A percentile compares a stretch with the other conserved stretches of the same genome.
These are phyloP conservation scores for Moniliella sp. DNA, from an alignment of 1,284 basidiomycete species.

Conservation along the genomic window DNA sequence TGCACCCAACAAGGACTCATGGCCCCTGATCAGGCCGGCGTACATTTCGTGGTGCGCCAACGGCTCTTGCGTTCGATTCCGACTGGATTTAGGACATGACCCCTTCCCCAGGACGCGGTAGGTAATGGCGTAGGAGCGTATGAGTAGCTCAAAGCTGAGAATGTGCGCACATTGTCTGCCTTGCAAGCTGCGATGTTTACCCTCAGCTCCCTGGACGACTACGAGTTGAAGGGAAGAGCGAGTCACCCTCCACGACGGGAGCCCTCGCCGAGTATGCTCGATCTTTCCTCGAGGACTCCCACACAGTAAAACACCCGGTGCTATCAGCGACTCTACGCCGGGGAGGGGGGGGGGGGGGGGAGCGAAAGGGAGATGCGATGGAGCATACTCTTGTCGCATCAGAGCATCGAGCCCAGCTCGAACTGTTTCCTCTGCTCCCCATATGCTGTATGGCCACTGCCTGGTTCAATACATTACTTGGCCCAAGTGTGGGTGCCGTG, in stretches of 20 bases:
- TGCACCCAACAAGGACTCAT: slow-evolving; percentile 67
- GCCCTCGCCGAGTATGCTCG: too few relatives aligned
- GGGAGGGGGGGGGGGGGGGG: slow-evolving; percentile 19
- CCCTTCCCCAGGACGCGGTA: background rate
- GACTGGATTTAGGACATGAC: slow-evolving; percentile 54
- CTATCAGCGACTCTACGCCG: too few relatives aligned
- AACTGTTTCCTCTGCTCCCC: too few relatives aligned
- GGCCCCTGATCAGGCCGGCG: slow-evolving; percentile 63
- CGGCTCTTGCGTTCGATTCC: slow-evolving; percentile 51
- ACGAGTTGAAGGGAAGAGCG: too few relatives aligned
- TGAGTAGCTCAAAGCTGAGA: slow-evolving; percentile 46
- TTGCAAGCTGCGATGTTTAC: too few relatives aligned
- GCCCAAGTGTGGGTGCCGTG: too few relatives aligned
- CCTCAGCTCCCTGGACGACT: too few relatives aligned
- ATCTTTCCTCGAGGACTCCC: too few relatives aligned
- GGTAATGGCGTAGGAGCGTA: slow-evolving; percentile 48
- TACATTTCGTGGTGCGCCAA: slow-evolving; percentile 65
- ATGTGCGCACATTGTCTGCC: slow-evolving; percentile 1
- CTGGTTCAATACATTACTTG: too few relatives aligned
- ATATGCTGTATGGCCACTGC: too few relatives aligned
- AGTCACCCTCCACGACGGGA: background rate
- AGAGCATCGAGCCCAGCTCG: too few relatives aligned
- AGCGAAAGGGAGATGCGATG: slow-evolving; percentile 24
- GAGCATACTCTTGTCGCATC: slow-evolving; percentile 23
- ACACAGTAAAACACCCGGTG: too few relatives aligned